Evolutionary conservation across 2,329 filamentous ascomycete genomes (phyloP).

Genomic region (Botrytis hyacinthi): DNA sequence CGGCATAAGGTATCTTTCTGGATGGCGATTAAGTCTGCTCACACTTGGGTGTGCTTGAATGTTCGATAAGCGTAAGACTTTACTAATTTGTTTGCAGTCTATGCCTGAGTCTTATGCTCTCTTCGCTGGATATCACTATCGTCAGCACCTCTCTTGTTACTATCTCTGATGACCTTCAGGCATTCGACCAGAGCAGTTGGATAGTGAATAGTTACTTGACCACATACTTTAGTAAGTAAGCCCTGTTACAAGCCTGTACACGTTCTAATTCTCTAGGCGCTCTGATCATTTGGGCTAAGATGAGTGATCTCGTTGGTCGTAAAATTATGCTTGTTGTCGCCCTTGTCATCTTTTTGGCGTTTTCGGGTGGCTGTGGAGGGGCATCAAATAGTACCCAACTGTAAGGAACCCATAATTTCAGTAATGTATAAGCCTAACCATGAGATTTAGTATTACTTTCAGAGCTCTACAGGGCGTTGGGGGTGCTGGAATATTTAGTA

Average conservation of each 20-base stretch:
- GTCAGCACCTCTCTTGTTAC: slow-evolving; percentile 12
- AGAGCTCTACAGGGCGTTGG: slow-evolving; percentile 45
- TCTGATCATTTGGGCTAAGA: slow-evolving; percentile 14
- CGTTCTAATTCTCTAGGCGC: neutral
- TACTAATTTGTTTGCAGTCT: neutral
- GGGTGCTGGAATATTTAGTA: slow-evolving; percentile 45
- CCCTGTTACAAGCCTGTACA: neutral
- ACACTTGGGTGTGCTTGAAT: neutral
- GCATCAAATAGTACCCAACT: slow-evolving; percentile 2
- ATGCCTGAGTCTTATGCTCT: slow-evolving; percentile 4
- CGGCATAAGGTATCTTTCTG: neutral
- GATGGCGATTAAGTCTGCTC: slow-evolving; percentile 1
- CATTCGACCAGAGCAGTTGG: slow-evolving; percentile 14
- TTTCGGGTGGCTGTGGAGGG: slow-evolving; percentile 12
- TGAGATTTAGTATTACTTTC: slow-evolving; percentile 21
- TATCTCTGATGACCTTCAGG: slow-evolving; percentile 10
- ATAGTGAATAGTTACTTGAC: slow-evolving; percentile 9
- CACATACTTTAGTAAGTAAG: slow-evolving; percentile 2
- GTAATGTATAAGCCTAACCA: neutral
- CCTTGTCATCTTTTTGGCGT: slow-evolving; percentile 5
- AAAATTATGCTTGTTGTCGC: neutral
- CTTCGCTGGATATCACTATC: slow-evolving; percentile 2
- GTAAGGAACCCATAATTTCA: neutral
- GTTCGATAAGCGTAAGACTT: neutral
- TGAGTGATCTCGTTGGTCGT: neutral